phyloP scores from a whole-genome alignment of 495 filamentous ascomycete genomes.

The Sordaria brevicollis region DNA sequence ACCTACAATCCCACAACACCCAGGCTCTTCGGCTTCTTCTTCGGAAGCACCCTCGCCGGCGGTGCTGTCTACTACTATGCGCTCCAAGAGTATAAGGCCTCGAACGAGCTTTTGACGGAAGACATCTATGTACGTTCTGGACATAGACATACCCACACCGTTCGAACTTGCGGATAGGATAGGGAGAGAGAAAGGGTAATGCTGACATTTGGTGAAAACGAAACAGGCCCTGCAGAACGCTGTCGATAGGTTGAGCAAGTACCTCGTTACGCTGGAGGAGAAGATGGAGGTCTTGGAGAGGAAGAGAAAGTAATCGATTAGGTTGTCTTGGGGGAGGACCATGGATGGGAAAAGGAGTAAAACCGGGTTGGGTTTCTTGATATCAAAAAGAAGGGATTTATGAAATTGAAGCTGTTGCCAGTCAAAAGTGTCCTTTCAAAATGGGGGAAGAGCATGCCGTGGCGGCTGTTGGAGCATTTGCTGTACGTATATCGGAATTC shows the following conservation, averaged over 20 bases:
- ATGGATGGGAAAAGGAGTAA: background rate
- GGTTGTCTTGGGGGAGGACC: background rate
- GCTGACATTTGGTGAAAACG: slow-evolving; percentile 10
- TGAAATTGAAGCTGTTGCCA: background rate
- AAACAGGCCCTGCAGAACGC: slow-evolving; percentile 78
- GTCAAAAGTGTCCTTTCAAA: background rate
- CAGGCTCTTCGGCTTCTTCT: slow-evolving; percentile 88
- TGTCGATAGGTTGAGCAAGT: slow-evolving; percentile 73
- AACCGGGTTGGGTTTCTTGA: background rate
- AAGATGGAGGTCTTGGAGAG: slow-evolving; percentile 59
- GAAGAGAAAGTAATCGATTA: slow-evolving; percentile 32
- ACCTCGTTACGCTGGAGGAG: slow-evolving; percentile 72
- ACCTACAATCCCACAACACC: background rate
- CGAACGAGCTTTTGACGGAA: slow-evolving; percentile 88
- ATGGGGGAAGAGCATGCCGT: background rate
- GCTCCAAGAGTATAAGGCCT: slow-evolving; percentile 82
- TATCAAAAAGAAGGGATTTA: background rate
- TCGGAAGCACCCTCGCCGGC: slow-evolving; percentile 72
- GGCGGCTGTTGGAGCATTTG: background rate
- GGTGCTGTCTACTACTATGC: slow-evolving; percentile 82
- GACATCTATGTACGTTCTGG: slow-evolving; percentile 81
- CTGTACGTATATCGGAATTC: background rate
- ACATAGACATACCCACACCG: background rate
- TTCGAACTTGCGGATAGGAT: background rate
- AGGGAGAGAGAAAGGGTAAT: background rate